These are phyloP conservation scores for Fragosphaeria purpurea DNA, from an alignment of 2,329 filamentous ascomycete genomes.

Conservation along the genomic window DNA sequence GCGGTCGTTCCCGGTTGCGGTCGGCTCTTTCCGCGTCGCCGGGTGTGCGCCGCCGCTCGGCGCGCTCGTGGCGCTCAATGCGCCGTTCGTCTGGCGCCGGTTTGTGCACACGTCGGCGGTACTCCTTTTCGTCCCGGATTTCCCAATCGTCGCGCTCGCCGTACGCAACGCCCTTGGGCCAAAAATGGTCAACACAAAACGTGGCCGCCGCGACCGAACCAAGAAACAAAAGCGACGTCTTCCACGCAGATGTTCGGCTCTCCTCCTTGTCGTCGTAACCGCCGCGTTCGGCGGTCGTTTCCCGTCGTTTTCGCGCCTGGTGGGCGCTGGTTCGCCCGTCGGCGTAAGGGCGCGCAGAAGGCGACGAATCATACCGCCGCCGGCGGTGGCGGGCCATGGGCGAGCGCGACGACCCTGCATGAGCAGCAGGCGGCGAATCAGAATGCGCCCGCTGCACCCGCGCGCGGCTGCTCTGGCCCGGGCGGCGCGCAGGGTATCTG, in stretches of 20 bases:
- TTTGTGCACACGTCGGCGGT: background rate
- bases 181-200: constrained; percentile 26
- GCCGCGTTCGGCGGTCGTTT: too few species aligned
- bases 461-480: too few species aligned
- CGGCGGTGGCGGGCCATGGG: too few species aligned
- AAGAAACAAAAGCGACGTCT: constrained; percentile 27
- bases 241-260: constrained; percentile 12
- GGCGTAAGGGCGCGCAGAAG: too few species aligned
- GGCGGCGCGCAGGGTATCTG: too few species aligned
- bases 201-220: constrained; percentile 28
- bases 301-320: too few species aligned
- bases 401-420: too few species aligned
- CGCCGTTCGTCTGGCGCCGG: background rate
- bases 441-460: too few species aligned
- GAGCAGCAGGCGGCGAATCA: too few species aligned
- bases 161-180: constrained; percentile 28
- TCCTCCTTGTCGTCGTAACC: too few species aligned
- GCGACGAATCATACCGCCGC: too few species aligned
- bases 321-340: too few species aligned
- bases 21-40: background rate
- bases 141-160: constrained; percentile 28
- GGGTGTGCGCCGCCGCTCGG: background rate
- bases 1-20: background rate
- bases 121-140: background rate
- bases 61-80: background rate